Evolutionary conservation across 352 stramenopile species (phyloP), one percentile per base, ranked within the genome.

Genomic region (Halophytophthora polymorphica): DNA sequence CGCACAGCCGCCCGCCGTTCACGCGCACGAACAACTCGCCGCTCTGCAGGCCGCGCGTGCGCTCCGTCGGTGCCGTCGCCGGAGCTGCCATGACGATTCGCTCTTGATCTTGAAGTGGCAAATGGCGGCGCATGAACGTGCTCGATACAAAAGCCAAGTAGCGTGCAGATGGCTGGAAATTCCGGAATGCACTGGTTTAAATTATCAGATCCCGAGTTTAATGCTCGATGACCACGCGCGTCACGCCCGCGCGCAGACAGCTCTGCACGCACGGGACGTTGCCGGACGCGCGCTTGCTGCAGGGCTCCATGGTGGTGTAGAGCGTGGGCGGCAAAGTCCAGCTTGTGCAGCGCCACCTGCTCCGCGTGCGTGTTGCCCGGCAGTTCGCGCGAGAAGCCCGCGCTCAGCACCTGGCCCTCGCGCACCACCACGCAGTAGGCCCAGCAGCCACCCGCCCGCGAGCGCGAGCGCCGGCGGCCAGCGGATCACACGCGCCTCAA

Each of bases 301-400:
- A 96, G 3, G 86, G 84, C 76, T 96, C 86, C 86, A 96, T 96
- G 11, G 84, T 95, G 19, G 84, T 93, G 68, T 93, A 96, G 22
- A 96, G 66, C 2, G 83, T 93, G 23, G 10, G 85, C 86, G 25
- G 85, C 50, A 31, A 90, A 90, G 44, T 64, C 64, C 38, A 96
- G 79, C 65, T 95, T 95, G 21, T 74, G 53, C 33, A 96, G 69
- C 23, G 84, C 84, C 31, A 91, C 86, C 49, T 96, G 80, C 66
- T 96, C 86, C 21, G 86, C 84, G 65, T 96, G 86, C 25, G 86
- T 95, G 69, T 96, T 96, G 36, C 86, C 86, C 18, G 78, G 79
- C 15, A 95, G 64, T 64, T 96, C 86, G 11, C 86, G 81, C 37
- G 81, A 93, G 44, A 90, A 96, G 14, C 86, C 86, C 23, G 77